phyloP scores from a whole-genome alignment of 2,329 filamentous ascomycete species.

The Colletotrichum orchidophilum region DNA sequence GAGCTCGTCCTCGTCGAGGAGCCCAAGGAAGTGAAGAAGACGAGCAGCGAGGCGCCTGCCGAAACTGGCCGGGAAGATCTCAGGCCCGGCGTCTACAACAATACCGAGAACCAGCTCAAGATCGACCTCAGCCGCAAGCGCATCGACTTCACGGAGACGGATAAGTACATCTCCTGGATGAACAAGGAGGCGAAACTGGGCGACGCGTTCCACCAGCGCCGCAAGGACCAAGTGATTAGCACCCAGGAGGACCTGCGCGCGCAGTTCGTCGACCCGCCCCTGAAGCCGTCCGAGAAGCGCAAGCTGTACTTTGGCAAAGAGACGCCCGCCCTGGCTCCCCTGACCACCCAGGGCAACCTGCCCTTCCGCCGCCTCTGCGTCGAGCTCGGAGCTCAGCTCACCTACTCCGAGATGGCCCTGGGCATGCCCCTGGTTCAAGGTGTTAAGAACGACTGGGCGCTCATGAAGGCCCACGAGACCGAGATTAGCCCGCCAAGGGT shows the following conservation, averaged over 20 bases:
- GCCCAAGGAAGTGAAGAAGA: conserved; percentile 48
- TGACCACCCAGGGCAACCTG: conserved; percentile 96
- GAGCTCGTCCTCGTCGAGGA: conserved; percentile 77
- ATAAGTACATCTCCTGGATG: conserved; percentile 81
- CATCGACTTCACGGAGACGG: conserved; percentile 75
- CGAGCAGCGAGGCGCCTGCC: conserved; percentile 44
- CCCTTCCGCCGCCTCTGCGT: conserved; percentile 93
- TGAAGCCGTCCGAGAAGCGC: conserved; percentile 92
- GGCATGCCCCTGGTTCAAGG: conserved; percentile 89
- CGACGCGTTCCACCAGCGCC: conserved; percentile 51
- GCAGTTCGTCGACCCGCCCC: conserved; percentile 83
- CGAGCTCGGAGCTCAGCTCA: conserved; percentile 88
- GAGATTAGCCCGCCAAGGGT: conserved; percentile 80
- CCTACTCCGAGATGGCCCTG: conserved; percentile 99
- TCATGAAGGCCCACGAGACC: conserved; percentile 90
- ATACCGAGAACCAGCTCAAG: conserved; percentile 76
- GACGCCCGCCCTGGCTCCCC: conserved; percentile 90
- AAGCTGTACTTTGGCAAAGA: conserved; percentile 93
- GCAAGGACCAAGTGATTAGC: conserved; percentile 51
- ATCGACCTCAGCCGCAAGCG: conserved; percentile 79
- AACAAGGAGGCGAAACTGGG: conserved; percentile 65
- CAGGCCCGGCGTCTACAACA: conserved; percentile 77
- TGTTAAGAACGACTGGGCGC: conserved; percentile 90
- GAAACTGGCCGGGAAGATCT: conserved; percentile 55
- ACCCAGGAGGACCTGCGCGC: conserved; percentile 78